Evolutionary conservation across 2,329 filamentous ascomycete species (phyloP).

Genomic region (Aspergillus sp.): DNA sequence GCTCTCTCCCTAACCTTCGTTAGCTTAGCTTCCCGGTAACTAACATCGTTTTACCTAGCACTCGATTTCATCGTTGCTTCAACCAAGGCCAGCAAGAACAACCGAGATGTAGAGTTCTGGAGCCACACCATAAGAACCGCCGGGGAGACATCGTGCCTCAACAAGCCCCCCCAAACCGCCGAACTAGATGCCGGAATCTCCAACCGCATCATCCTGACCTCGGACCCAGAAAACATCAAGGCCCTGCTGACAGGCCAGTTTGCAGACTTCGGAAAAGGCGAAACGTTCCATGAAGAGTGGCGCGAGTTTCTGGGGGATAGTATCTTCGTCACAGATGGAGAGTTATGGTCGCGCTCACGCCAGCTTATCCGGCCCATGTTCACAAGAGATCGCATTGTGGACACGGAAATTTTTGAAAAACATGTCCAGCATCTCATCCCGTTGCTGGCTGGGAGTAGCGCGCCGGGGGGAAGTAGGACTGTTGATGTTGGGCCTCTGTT

Average conservation of each 20-base stretch:
- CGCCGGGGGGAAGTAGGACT: slow-evolving; percentile 28
- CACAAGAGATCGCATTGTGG: slow-evolving; percentile 72
- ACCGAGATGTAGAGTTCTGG: slow-evolving; percentile 59
- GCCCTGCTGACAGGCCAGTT: slow-evolving; percentile 85
- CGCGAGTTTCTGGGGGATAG: slow-evolving; percentile 73
- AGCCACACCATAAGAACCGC: slow-evolving; percentile 39
- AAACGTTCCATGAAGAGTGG: slow-evolving; percentile 64
- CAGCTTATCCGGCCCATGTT: slow-evolving; percentile 83
- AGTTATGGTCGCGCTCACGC: slow-evolving; percentile 71
- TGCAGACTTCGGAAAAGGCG: slow-evolving; percentile 73
- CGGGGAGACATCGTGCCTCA: slow-evolving; percentile 20
- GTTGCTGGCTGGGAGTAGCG: slow-evolving; percentile 49
- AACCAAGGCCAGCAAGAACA: slow-evolving; percentile 43
- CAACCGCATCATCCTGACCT: slow-evolving; percentile 61
- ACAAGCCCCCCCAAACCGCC: slow-evolving; percentile 16
- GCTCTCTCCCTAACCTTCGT: not conserved
- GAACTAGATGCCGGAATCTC: slow-evolving; percentile 24
- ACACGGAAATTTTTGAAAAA: slow-evolving; percentile 73
- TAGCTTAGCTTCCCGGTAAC: slow-evolving; percentile 1
- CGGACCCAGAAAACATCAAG: slow-evolving; percentile 84
- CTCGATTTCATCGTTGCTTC: slow-evolving; percentile 56
- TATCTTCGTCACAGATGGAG: slow-evolving; percentile 74
- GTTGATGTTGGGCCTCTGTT: slow-evolving; percentile 70
- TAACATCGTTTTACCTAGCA: slow-evolving; percentile 37
- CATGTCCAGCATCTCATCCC: slow-evolving; percentile 66